Conservation (phyloP, 495 filamentous ascomycete genomes). For the Penicillium psychrofluorescens region DNA sequence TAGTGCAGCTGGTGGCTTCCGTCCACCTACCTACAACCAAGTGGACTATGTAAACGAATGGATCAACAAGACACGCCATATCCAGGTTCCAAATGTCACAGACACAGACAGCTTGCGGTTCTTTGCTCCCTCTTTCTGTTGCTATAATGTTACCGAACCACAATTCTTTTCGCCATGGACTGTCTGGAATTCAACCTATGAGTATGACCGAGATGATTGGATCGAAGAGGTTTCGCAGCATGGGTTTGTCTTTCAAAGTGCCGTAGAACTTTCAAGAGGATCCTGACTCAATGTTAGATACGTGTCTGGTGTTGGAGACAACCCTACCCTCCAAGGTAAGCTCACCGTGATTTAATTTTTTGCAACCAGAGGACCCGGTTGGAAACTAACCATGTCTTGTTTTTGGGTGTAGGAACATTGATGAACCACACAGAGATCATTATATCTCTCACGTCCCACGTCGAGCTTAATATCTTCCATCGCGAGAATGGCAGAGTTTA, state of each 20-base stretch:
- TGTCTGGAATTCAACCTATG: conserved; percentile 7
- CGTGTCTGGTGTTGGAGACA: neutral
- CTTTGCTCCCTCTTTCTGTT: conserved; percentile 6
- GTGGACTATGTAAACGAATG: conserved; percentile 11
- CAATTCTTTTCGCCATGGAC: conserved; percentile 2
- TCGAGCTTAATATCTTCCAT: too few relatives aligned
- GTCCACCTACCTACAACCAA: conserved; percentile 5
- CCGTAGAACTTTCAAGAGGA: too few relatives aligned
- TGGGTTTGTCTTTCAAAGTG: conserved; percentile 1
- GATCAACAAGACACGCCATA: conserved; percentile 5
- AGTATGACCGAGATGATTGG: conserved; percentile 8
- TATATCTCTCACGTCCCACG: too few relatives aligned
- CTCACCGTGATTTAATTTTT: too few relatives aligned
- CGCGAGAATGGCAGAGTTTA: too few relatives aligned
- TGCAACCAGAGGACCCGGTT: too few relatives aligned
- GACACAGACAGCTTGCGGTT: conserved; percentile 6
- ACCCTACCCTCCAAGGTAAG: too few relatives aligned
- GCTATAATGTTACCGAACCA: neutral
- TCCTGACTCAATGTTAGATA: conserved; percentile 6
- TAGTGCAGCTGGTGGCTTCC: conserved; percentile 1
- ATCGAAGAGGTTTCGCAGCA: conserved; percentile 10
- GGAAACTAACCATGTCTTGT: too few relatives aligned
- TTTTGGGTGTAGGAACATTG: too few relatives aligned
- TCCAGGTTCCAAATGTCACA: neutral
- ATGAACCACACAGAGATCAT: too few relatives aligned